Evolutionary conservation across 805 yeast genomes (phyloP), one percentile per base, ranked within the genome.

Genomic region (Osmozyma mogii): DNA sequence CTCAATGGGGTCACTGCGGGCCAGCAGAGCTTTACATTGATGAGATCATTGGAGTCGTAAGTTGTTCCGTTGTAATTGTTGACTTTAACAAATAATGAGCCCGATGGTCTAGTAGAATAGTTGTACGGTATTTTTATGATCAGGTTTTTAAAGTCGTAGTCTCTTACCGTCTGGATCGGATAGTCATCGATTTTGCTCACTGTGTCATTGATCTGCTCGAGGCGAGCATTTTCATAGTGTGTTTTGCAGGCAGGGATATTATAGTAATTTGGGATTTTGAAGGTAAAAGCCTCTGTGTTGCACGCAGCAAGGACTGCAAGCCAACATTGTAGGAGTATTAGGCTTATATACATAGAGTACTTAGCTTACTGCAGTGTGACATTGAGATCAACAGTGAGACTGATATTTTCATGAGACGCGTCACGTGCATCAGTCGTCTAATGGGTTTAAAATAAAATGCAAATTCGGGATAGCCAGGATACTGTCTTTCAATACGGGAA

Each of bases 271-370:
- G 68, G 68, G 0, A 61, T 38, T 20, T 34, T 30, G 17, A 60
- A 25, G 11, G 56, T 29, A 16, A 47, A 41, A 2, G 64, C 50
- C 35, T 63, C 70, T 1, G 70, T 63, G 29, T 63, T 63, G n/a
- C n/a, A n/a, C n/a, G n/a, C n/a, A 17, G 62, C 66, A 22, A 31
- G 18, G 5, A 33, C 38, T 9, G 30, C 26, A 11, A 30, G 19
- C 12, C 28, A 31, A 22, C 30, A 18, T 8, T 29, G 14, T 11
- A 21, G 24, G 12, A 40, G 29, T 11, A 27, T 16, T 17, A 21
- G 22, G 10, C 26, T 7, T 9, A 24, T 30, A 25, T 3, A 25
- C 24, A 6, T 17, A 23, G 9, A 29, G n/a, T 9, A 24, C 17
- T 6, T 20, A 17, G 24, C 15, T n/a, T n/a, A 9, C 14, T 19